Evolutionary conservation across 1,284 basidiomycete genomes (phyloP).

Genomic region (Irpex sp.): DNA sequence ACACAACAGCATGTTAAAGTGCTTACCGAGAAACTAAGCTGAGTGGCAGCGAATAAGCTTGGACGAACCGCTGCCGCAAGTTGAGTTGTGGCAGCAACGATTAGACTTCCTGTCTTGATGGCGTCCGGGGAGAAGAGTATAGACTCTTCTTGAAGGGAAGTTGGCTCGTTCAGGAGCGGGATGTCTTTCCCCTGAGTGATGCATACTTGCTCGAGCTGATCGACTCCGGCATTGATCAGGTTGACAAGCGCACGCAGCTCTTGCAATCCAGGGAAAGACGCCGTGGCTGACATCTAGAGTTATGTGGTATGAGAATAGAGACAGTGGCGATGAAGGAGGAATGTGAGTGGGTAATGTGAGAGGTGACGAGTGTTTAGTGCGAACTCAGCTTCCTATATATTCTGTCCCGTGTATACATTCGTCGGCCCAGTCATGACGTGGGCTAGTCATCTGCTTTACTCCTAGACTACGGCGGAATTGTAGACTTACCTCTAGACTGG

Average conservation of each 20-base stretch:
- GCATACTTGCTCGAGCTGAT: background rate
- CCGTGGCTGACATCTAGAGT: too few species aligned
- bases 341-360: too few species aligned
- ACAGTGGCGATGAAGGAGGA: too few species aligned
- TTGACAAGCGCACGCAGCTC: background rate
- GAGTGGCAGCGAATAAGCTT: conserved; percentile 6
- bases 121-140: conserved; percentile 1
- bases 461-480: too few species aligned
- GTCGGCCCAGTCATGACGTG: too few species aligned
- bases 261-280: background rate
- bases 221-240: background rate
- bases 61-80: conserved; percentile 14
- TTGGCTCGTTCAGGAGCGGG: conserved; percentile 14
- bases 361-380: too few species aligned
- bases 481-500: too few species aligned
- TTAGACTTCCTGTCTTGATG: background rate
- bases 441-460: too few species aligned
- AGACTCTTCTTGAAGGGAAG: conserved; percentile 12
- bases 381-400: too few species aligned
- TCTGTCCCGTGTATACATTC: too few species aligned
- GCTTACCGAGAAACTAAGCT: background rate
- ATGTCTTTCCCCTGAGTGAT: background rate
- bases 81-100: conserved; percentile 18
- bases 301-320: too few species aligned
- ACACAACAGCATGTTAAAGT: background rate